These are phyloP conservation scores for Pseudovirgaria hyperparasitica DNA, from an alignment of 2,329 filamentous ascomycete species.

Conservation along the genomic window DNA sequence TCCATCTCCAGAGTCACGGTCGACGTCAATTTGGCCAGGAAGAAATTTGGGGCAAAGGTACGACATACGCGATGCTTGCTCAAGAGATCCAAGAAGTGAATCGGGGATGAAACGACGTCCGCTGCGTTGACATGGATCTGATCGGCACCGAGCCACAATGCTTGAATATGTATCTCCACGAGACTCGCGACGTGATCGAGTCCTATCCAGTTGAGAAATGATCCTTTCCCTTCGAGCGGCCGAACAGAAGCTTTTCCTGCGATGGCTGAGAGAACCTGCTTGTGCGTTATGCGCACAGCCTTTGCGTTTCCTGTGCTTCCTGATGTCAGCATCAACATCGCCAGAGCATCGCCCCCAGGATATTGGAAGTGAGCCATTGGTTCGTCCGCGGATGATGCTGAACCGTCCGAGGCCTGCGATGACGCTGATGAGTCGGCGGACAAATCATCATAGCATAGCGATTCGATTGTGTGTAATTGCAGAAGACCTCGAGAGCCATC, in stretches of 20 bases:
- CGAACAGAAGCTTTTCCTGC: conserved; percentile 23
- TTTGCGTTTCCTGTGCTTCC: conserved; percentile 40
- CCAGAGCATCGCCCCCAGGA: conserved; percentile 8
- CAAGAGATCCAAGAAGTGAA: conserved; percentile 26
- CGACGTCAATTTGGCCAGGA: conserved; percentile 15
- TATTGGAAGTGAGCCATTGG: too few relatives aligned
- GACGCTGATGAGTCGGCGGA: too few relatives aligned
- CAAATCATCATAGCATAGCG: too few relatives aligned
- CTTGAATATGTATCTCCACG: conserved; percentile 39
- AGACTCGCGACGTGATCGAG: conserved; percentile 43
- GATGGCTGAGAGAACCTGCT: conserved; percentile 30
- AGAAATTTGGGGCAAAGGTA: conserved; percentile 35
- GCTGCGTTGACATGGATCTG: conserved; percentile 35
- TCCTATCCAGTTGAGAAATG: conserved; percentile 35
- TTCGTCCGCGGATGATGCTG: too few relatives aligned
- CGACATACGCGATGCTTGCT: conserved; percentile 29
- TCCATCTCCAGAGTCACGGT: conserved; percentile 2
- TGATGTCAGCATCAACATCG: conserved; percentile 36
- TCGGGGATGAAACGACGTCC: conserved; percentile 29
- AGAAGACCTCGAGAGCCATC: too few relatives aligned
- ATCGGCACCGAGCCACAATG: conserved; percentile 26
- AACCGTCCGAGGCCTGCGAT: too few relatives aligned
- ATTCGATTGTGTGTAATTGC: too few relatives aligned
- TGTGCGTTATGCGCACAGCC: conserved; percentile 33
- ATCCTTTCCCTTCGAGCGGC: conserved; percentile 3